These are phyloP conservation scores for Stygiomarasmius scandens DNA, from an alignment of 1,284 basidiomycete genomes.

Conservation along the genomic window DNA sequence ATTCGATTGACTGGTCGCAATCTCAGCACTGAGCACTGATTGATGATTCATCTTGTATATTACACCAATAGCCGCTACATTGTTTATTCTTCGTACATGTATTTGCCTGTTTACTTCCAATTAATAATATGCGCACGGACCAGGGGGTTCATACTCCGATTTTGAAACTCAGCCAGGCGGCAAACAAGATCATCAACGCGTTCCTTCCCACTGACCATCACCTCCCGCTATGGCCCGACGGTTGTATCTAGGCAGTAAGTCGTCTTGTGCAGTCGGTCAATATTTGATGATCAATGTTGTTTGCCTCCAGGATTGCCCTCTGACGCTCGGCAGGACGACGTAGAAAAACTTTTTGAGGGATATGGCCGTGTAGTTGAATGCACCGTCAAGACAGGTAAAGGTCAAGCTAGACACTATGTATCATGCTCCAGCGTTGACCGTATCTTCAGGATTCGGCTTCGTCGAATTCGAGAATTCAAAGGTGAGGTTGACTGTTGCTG, in stretches of 20 bases:
- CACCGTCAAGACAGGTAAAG: constrained; percentile 87
- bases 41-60: constrained; percentile 16
- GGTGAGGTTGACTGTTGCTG: constrained; percentile 38
- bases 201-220: constrained; percentile 36
- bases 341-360: constrained; percentile 84
- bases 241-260: constrained; percentile 82
- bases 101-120: neutral
- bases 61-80: neutral
- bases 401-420: constrained; percentile 21
- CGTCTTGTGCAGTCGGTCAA: constrained; percentile 9
- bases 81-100: constrained; percentile 1
- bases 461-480: constrained; percentile 88
- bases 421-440: neutral
- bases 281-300: constrained; percentile 11
- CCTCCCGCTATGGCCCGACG: constrained; percentile 73
- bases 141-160: constrained; percentile 10
- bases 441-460: constrained; percentile 80
- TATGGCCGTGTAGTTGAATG: constrained; percentile 88
- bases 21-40: constrained; percentile 58
- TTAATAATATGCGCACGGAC: constrained; percentile 1
- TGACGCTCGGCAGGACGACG: constrained; percentile 79
- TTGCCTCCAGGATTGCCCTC: constrained; percentile 65
- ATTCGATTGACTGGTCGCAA: constrained; percentile 90
- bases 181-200: constrained; percentile 18
- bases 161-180: constrained; percentile 42